phyloP scores from a whole-genome alignment of 148 eudicot species.

The Nepenthes mirabilis region DNA sequence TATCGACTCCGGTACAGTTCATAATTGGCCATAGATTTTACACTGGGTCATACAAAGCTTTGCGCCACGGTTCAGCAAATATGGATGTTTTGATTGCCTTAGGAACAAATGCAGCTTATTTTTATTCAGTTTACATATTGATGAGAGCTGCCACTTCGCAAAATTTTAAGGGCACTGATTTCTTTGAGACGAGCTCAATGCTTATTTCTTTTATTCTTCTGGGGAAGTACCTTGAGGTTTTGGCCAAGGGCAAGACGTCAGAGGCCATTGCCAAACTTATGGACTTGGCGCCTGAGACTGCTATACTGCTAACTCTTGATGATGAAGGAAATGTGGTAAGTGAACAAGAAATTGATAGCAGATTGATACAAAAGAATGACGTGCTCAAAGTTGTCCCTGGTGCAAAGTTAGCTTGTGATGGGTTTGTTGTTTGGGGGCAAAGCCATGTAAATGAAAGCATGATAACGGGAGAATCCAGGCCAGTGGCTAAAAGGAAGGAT shows the following conservation, averaged over 20 bases:
- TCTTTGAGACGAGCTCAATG: slow-evolving; percentile 93
- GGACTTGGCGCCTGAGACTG: slow-evolving; percentile 86
- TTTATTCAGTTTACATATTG: slow-evolving; percentile 72
- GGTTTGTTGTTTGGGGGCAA: slow-evolving; percentile 78
- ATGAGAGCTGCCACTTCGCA: slow-evolving; percentile 70
- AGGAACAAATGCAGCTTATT: slow-evolving; percentile 97
- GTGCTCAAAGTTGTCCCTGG: slow-evolving; percentile 81
- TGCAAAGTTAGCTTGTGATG: slow-evolving; percentile 88
- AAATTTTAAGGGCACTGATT: slow-evolving; percentile 57
- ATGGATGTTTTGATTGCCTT: slow-evolving; percentile 95
- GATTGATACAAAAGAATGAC: slow-evolving; percentile 76
- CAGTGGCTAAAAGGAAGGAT: slow-evolving; percentile 73
- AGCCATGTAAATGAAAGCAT: slow-evolving; percentile 93
- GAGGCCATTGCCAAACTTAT: slow-evolving; percentile 95
- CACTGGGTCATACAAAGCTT: slow-evolving; percentile 69
- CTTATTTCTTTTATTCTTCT: slow-evolving; percentile 84
- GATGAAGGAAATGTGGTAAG: slow-evolving; percentile 44
- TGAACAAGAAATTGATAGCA: slow-evolving; percentile 82
- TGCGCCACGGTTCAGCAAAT: slow-evolving; percentile 76
- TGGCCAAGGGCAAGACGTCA: slow-evolving; percentile 93
- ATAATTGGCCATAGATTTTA: slow-evolving; percentile 77
- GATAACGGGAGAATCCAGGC: slow-evolving; percentile 92
- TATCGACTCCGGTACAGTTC: slow-evolving; percentile 91
- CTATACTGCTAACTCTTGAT: slow-evolving; percentile 49
- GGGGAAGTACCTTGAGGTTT: slow-evolving; percentile 86